Base-by-base conservation (phyloP, 1,284 basidiomycete species). In the Fistulina hepatica region DNA sequence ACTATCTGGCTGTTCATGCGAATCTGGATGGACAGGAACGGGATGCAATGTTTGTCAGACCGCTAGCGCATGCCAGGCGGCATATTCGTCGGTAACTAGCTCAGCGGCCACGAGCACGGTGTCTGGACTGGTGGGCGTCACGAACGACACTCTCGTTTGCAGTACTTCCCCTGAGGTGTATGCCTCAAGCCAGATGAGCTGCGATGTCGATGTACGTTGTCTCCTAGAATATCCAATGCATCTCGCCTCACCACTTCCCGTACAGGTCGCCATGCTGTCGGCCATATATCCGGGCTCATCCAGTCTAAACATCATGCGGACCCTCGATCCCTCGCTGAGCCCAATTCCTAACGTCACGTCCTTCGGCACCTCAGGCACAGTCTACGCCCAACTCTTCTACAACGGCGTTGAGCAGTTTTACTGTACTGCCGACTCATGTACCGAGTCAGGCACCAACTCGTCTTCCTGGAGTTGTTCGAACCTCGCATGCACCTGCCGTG, bases 351-450 rank as follows among this genome's bases (percentile, higher is more conserved):
- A 80, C 44, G 51, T 67, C 10, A 80, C 81, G 2, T 65, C 72
- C 2, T 75, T 78, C 43, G 80, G 79, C 9, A 44, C 58, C 5
- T 61, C 67, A 20, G 70, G 73, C 5, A 66, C 72, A 4, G 61
- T 72, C 7, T 80, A 69, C 46, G 82, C 82, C 0, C 84, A 91
- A 50, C 61, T 93, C 2, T 81, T 85, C 60, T 91, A 91, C 57
- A 65, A 71, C n/a, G 82, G 82, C 5, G 73, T 80, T 15, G 86
- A 90, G 53, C 82, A 85, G 51, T 93, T 93, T 60, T 84, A 71
- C 54, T 94, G 90, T 53, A 46, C 61, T 12, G 85, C 84, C 0
- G 63, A 73, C 44, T 63, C 66, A 4, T 94, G 91, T 58, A 60
- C 56, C 0, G 50, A 52, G 19, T 52, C 54, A 17, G 55, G 52